Base-by-base conservation (phyloP, 2,329 filamentous ascomycete genomes). In the Domatiomyces globalis region DNA sequence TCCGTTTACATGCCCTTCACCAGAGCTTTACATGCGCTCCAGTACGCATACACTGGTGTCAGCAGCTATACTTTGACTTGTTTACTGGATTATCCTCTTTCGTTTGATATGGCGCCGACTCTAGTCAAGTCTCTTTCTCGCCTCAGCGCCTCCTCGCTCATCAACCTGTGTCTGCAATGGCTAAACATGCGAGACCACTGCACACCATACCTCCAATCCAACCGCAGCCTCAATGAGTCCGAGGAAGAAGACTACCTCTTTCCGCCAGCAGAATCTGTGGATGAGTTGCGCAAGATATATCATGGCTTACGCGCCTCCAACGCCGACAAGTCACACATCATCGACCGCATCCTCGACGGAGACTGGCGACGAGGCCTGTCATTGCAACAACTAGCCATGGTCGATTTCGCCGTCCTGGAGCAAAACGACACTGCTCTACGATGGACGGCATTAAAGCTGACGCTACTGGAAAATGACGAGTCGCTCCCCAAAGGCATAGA, bases 81-180 rank as follows among this genome's bases (percentile, higher is more conserved):
- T 10, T 15, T 7, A 10, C 12, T 39, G 10, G 8, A 5, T 39
- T 39, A 4, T 22, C 18, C 15, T 36, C 25, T 20, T 8, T 20
- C 44, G 22, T 15, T 36, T 20, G 15, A 6, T 7, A 72, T 77
- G 53, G 84, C 83, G 62, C 71, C 77, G 45, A 73, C 80, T 27
- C 76, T 87, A 47, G 65, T 76, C 57, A 87, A 84, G 65, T 73
- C 77, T 43, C 73, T 94, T 47, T 76, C 73, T 54, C 82, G 81
- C 50, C 75, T 94, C 17, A 84, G 85, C 1, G 81, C 87, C 48
- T 71, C 81, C 46, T 80, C 84, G 0, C 76, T 94, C 19, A 69
- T 92, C 22, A 78, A 80, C 0, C 75, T 94, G 7, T 84, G 78
- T 0, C 74, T 88, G 19, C 77, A 84, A 69, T 94, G 87, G 87